Evolutionary conservation across 2,329 filamentous ascomycete genomes (phyloP).

Genomic region (Exserohilum turcica): DNA sequence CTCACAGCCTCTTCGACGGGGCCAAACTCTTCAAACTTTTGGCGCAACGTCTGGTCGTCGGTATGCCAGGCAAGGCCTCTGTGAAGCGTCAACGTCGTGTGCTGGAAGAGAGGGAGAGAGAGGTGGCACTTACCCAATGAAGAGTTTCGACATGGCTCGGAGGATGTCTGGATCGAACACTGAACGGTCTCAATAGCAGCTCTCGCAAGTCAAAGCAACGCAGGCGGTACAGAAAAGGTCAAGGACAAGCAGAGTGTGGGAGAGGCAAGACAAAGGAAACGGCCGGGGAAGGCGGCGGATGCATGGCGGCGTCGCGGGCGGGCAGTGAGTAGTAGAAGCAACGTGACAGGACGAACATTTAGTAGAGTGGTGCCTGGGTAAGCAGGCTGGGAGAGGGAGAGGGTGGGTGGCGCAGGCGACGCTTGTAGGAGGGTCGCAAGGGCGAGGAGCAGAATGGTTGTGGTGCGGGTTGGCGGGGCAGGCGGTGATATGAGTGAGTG

Average conservation of each 20-base stretch:
- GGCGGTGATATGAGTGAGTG: slow-evolving; percentile 34
- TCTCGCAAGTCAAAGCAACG: slow-evolving; percentile 35
- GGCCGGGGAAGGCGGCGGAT: slow-evolving; percentile 28
- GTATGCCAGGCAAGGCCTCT: slow-evolving; percentile 99
- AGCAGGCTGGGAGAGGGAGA: slow-evolving; percentile 29
- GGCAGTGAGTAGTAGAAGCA: slow-evolving; percentile 37
- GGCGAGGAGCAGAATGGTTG: slow-evolving; percentile 30
- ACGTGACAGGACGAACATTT: slow-evolving; percentile 50
- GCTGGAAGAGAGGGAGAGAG: neutral
- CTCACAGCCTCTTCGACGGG: slow-evolving; percentile 92
- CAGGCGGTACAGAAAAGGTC: slow-evolving; percentile 38
- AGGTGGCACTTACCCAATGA: slow-evolving; percentile 75
- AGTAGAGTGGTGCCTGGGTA: slow-evolving; percentile 40
- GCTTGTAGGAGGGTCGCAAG: slow-evolving; percentile 25
- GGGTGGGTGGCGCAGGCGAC: slow-evolving; percentile 35
- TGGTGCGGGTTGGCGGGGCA: slow-evolving; percentile 39
- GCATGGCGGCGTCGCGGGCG: slow-evolving; percentile 38
- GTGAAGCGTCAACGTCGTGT: slow-evolving; percentile 18
- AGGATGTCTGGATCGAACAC: slow-evolving; percentile 37
- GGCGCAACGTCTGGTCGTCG: slow-evolving; percentile 81
- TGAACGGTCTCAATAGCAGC: slow-evolving; percentile 49
- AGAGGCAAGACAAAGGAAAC: slow-evolving; percentile 24
- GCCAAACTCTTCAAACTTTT: slow-evolving; percentile 93
- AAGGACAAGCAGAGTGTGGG: slow-evolving; percentile 27
- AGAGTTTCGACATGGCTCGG: slow-evolving; percentile 83